A percentile compares a stretch with the other conserved stretches of the same genome.
Evolutionary conservation across 768 basidiomycete genomes (phyloP).

Genomic region (Psilocybe tampanensis): DNA sequence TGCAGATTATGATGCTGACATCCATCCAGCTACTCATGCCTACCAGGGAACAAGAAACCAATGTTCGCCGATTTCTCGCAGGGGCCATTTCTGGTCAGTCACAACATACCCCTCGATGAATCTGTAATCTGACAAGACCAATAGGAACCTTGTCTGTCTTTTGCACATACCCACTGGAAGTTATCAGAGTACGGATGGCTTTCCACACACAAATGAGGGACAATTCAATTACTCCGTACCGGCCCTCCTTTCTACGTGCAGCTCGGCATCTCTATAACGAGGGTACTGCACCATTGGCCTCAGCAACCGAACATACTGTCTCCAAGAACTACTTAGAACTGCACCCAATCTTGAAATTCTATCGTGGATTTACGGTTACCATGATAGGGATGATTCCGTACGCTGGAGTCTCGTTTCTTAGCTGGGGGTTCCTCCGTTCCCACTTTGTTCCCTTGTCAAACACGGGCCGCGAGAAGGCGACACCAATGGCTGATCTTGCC

Average conservation of each 20-base stretch:
- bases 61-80: conserved; percentile 77
- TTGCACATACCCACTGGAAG: conserved; percentile 93
- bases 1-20: conserved; percentile 5
- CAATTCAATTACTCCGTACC: conserved; percentile 25
- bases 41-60: conserved; percentile 75
- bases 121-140: conserved; percentile 3
- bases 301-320: conserved; percentile 18
- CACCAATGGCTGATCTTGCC: conserved; percentile 64
- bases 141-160: conserved; percentile 86
- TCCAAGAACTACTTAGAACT: conserved; percentile 48
- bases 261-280: conserved; percentile 74
- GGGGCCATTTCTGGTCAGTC: conserved; percentile 84
- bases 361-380: conserved; percentile 96
- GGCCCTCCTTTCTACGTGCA: conserved; percentile 56
- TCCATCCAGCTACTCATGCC: conserved; percentile 81
- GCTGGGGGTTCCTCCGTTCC: conserved; percentile 80
- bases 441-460: conserved; percentile 51
- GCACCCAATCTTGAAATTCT: conserved; percentile 86
- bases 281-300: conserved; percentile 36
- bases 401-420: conserved; percentile 92
- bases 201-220: conserved; percentile 60
- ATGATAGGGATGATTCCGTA: conserved; percentile 93
- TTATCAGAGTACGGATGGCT: conserved; percentile 95
- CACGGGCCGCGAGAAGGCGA: conserved; percentile 37
- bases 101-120: background rate